phyloP scores from a whole-genome alignment of 495 filamentous ascomycete genomes.

The Neurospora intermedia region DNA sequence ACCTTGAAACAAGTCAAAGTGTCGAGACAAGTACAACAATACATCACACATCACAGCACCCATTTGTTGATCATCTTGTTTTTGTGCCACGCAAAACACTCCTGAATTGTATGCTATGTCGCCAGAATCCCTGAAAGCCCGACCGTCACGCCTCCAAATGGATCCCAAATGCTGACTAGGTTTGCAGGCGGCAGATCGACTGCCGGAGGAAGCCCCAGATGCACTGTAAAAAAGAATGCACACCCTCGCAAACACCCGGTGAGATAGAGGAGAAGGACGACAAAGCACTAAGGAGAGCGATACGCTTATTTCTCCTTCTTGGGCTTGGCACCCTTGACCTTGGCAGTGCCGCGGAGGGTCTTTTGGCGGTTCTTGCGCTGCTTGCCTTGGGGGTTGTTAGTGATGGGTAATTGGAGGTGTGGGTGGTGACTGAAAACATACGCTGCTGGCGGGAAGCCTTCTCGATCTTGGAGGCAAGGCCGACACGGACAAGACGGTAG shows the following conservation, averaged over 20 bases:
- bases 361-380: conserved; percentile 99
- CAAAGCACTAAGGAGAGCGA: conserved; percentile 16
- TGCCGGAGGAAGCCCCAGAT: conserved; percentile 14
- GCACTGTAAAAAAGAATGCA: conserved; percentile 23
- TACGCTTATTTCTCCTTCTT: conserved; percentile 53
- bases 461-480: conserved; percentile 85
- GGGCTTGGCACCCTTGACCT: conserved; percentile 75
- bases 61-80: background rate
- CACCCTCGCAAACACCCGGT: conserved; percentile 18
- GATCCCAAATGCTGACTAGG: conserved; percentile 13
- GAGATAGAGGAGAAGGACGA: conserved; percentile 16
- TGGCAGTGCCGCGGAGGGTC: conserved; percentile 93
- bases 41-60: background rate
- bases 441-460: conserved; percentile 94
- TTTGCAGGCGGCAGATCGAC: conserved; percentile 10
- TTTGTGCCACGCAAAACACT: conserved; percentile 11
- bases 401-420: no score
- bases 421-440: conserved; percentile 40
- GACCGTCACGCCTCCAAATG: conserved; percentile 25
- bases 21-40: no score
- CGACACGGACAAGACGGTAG: conserved; percentile 90
- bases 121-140: conserved; percentile 20
- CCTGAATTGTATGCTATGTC: conserved; percentile 28
- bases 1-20: no score
- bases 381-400: conserved; percentile 61